A percentile compares a stretch with the other conserved stretches of the same genome.
Evolutionary conservation across 495 filamentous ascomycete species (phyloP).

Genomic region (Thozetella sp.): DNA sequence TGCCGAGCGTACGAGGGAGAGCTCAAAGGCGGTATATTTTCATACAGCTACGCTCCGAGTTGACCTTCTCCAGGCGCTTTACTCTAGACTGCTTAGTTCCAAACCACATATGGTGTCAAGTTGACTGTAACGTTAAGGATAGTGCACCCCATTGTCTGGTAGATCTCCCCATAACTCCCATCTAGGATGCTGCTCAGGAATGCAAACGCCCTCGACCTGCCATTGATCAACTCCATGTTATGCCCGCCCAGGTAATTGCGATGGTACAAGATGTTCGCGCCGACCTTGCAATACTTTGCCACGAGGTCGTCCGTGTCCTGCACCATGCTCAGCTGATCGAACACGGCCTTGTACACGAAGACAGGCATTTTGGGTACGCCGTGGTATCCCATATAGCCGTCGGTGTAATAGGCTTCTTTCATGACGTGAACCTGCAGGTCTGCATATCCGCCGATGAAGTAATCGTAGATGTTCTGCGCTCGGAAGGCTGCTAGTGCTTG

Average conservation of each 20-base stretch:
- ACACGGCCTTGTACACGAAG: conserved; percentile 53
- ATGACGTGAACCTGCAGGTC: conserved; percentile 23
- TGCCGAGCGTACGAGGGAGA: no score
- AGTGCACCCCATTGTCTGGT: conserved; percentile 5
- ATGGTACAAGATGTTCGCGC: conserved; percentile 37
- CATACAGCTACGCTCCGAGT: neutral
- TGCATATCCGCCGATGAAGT: conserved; percentile 31
- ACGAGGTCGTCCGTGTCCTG: conserved; percentile 45
- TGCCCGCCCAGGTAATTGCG: conserved; percentile 36
- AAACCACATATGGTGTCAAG: conserved; percentile 5
- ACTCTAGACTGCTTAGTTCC: neutral
- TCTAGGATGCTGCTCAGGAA: conserved; percentile 20
- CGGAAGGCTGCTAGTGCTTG: conserved; percentile 20
- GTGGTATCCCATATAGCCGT: conserved; percentile 40
- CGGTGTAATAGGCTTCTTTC: conserved; percentile 19
- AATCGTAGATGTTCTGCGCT: conserved; percentile 33
- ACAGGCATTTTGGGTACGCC: conserved; percentile 44
- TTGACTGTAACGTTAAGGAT: conserved; percentile 6
- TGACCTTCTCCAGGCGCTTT: neutral
- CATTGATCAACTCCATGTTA: conserved; percentile 19
- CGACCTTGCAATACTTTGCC: conserved; percentile 32
- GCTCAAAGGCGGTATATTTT: no score
- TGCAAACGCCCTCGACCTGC: conserved; percentile 15
- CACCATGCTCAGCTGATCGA: conserved; percentile 43
- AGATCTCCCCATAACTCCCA: conserved; percentile 12